Base-by-base conservation (phyloP, 495 filamentous ascomycete species). In the Halenospora varia region DNA sequence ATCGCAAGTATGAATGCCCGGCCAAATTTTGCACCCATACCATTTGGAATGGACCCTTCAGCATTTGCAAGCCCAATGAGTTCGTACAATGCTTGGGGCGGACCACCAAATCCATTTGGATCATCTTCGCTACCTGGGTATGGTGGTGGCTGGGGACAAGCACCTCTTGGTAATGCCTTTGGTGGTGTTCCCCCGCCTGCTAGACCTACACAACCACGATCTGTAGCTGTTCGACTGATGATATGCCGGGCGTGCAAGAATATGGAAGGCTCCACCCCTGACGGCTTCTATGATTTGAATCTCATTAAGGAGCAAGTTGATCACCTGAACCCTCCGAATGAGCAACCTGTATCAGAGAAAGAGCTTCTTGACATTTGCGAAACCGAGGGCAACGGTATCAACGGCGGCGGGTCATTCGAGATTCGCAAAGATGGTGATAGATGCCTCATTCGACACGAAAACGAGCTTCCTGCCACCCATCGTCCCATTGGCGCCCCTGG, bases 321-420 rank as follows among this genome's bases (percentile, higher is more conserved):
- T 25, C 67, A 77, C 46, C 70, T 83, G 35, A 83, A 80, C 26
- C 71, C 79, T 20, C 61, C 75, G 0, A 71, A 68, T 40, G 86
- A 90, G 41, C 71, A 79, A 1, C 70, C 80, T 0, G 81, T 94
- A 56, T 74, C 74, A 2, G 74, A 88, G 51, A 74, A 82, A 25
- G 92, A 96, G 60, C 77, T 98, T 69, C 77, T 91, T n/a, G 87
- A 90, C 48, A 89, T 96, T 55, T 93, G 88, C 70, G 92, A 97
- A 59, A 95, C 92, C 1, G 87, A 94, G 67, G 94, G 94, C 56
- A 95, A 89, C 63, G 66, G 75, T 0, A 81, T 87, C 48, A 97
- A 97, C 61, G 94, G 94, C 51, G 94, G 94, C 51, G 94, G 94
- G 18, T 85, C 77, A 42, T 96, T 97, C 68, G 80, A 78, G 22